Evolutionary conservation across 805 yeast species (phyloP).

Genomic region (Aciculoconidium aculeatum): DNA sequence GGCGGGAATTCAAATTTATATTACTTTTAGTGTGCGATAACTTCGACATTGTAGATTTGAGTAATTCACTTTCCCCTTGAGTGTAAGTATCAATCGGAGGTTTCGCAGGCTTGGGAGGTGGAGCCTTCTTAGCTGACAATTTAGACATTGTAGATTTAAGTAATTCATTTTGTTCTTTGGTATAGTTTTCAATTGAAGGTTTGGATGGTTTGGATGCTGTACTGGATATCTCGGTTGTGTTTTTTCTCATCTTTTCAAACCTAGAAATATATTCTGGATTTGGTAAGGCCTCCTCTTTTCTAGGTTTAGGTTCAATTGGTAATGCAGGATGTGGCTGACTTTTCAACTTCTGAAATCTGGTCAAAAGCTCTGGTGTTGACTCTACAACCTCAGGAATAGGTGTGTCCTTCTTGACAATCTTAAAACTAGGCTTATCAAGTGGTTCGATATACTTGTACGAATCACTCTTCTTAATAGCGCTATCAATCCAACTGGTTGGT

Average conservation of each 20-base stretch:
- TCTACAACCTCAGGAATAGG: conserved; percentile 6
- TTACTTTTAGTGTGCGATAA: conserved; percentile 7
- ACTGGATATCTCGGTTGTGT: conserved; percentile 7
- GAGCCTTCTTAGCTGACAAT: conserved; percentile 7
- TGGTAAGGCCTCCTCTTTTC: neutral
- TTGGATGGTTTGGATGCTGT: conserved; percentile 17
- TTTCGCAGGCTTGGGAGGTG: conserved; percentile 9
- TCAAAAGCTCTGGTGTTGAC: conserved; percentile 9
- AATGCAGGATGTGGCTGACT: conserved; percentile 3
- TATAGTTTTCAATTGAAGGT: conserved; percentile 10
- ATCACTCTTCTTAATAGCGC: conserved; percentile 12
- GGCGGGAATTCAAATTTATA: conserved; percentile 2
- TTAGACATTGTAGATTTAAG: conserved; percentile 12
- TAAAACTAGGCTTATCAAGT: conserved; percentile 10
- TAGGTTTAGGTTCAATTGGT: neutral
- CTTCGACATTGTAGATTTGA: conserved; percentile 12
- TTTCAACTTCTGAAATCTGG: conserved; percentile 8
- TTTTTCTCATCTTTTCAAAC: conserved; percentile 2
- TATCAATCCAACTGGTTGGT: conserved; percentile 11
- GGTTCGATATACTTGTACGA: conserved; percentile 8
- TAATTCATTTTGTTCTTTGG: conserved; percentile 12
- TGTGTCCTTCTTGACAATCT: conserved; percentile 8
- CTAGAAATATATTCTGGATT: conserved; percentile 7
- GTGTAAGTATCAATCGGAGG: conserved; percentile 11
- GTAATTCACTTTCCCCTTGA: conserved; percentile 13